phyloP scores from a whole-genome alignment of 768 basidiomycete genomes.

The Termitomyces sp. region DNA sequence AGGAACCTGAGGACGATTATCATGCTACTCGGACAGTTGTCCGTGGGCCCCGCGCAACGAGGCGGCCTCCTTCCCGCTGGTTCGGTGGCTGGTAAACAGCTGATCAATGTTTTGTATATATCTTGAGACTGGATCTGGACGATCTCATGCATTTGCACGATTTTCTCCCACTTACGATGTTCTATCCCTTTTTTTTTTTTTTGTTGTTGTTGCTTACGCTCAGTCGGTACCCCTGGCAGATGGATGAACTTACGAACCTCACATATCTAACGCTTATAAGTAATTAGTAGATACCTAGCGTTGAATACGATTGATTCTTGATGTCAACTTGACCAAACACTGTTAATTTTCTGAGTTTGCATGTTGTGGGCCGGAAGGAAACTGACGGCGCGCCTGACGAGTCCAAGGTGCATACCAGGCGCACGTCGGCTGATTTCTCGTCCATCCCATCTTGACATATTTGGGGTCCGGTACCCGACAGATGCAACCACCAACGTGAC shows the following conservation, averaged over 20 bases:
- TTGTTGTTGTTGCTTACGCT: conserved; percentile 11
- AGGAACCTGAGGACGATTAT: conserved; percentile 43
- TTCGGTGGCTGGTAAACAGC: conserved; percentile 53
- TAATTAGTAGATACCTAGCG: conserved; percentile 34
- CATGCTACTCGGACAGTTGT: conserved; percentile 36
- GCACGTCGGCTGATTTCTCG: conserved; percentile 13
- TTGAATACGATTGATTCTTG: conserved; percentile 16
- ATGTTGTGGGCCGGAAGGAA: conserved; percentile 17
- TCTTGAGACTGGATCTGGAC: conserved; percentile 21
- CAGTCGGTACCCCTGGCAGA: conserved; percentile 18
- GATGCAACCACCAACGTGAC: conserved; percentile 86
- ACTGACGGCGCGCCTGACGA: conserved; percentile 4
- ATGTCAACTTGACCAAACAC: conserved; percentile 18
- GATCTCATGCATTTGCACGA: conserved; percentile 9
- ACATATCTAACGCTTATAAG: conserved; percentile 24
- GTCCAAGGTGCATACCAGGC: conserved; percentile 4
- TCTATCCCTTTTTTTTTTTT: conserved; percentile 6
- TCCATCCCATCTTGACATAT: conserved; percentile 40
- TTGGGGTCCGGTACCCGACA: conserved; percentile 65
- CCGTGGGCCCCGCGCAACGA: conserved; percentile 42
- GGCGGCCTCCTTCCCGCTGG: conserved; percentile 55
- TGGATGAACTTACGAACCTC: conserved; percentile 26
- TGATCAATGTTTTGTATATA: conserved; percentile 32
- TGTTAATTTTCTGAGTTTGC: conserved; percentile 5
- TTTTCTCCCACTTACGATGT: conserved; percentile 3